Base-by-base conservation (phyloP, 2,329 filamentous ascomycete species). In the Alternaria gansuensis region DNA sequence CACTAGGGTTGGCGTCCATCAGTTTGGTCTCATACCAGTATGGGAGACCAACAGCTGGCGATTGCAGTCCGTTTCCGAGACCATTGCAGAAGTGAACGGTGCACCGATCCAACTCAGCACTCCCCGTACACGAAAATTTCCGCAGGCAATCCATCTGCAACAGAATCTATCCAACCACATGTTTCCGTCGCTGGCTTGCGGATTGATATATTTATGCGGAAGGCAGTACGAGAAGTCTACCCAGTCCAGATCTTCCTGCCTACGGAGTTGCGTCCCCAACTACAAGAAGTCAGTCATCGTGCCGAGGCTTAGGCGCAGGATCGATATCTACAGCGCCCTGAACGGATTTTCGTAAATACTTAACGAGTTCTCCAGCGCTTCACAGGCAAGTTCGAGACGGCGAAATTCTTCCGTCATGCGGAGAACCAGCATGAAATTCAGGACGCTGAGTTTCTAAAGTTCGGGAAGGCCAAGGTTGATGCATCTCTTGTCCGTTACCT, bases 201-300 rank as follows among this genome's bases (percentile, higher is more conserved):
- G 4, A n/a, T 68, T 13, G 45, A 66, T 8, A 56, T 68, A 21
- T 67, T 61, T 60, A 33, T 69, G 17, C 26, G 63, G 23, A 62
- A 62, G 33, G 48, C 54, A 4, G 57, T 61, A 4, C 50, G 37
- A 4, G 53, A 63, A 8, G 17, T 61, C 3, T 53, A 57, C 31
- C 23, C 21, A 3, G 40, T 21, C 2, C 21, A 58, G 4, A 23
- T 10, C 14, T 51, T 54, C 21, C 13, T 14, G 31, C 36, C 31
- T 21, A 24, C 23, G 17, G 33, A 40, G 13, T 37, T 58, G 3
- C 28, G 52, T 14, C 4, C 36, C 17, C 33, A 52, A 2, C 17
- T 62, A 23, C 55, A 62, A 31, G 40, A 65, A 17, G 46, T 67
- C 7, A 14, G 46, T 7, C 8, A 40, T n/a, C 62, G 53, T 0